phyloP scores from a whole-genome alignment of 305 asterid species.

The Fraxinus latifolia region DNA sequence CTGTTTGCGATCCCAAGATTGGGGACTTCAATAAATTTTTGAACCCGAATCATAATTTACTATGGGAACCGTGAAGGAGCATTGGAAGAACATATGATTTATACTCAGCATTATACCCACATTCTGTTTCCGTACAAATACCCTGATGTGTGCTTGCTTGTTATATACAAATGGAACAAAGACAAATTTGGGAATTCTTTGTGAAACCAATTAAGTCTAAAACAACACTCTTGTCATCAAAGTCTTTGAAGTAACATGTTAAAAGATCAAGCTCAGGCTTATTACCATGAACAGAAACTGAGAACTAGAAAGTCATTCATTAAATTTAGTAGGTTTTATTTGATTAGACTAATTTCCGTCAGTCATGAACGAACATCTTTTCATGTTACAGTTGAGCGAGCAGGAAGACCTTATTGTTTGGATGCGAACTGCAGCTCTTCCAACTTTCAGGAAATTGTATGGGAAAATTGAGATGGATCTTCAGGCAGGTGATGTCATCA shows the following conservation, averaged over 20 bases:
- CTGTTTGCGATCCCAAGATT: neutral
- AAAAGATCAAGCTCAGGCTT: neutral
- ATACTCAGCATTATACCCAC: neutral
- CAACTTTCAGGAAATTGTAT: constrained; percentile 81
- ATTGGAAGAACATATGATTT: neutral
- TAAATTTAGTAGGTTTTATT: neutral
- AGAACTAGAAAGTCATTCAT: neutral
- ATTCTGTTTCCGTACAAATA: neutral
- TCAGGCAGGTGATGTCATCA: constrained; percentile 39
- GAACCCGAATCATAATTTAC: neutral
- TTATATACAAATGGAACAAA: neutral
- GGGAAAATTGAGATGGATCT: constrained; percentile 79
- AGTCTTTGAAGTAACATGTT: neutral
- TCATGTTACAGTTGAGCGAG: constrained; percentile 53
- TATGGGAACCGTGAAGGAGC: neutral
- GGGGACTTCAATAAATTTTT: neutral
- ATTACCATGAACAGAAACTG: neutral
- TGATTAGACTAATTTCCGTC: constrained; percentile 8
- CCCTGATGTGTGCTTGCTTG: neutral
- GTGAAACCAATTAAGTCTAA: neutral
- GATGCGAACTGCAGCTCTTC: constrained; percentile 97
- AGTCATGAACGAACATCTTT: constrained; percentile 14
- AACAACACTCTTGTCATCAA: neutral
- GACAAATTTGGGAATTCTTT: neutral
- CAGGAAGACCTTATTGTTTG: constrained; percentile 92